Base-by-base conservation (phyloP, 306 rosid species). In the Trichosanthes cucumerina region DNA sequence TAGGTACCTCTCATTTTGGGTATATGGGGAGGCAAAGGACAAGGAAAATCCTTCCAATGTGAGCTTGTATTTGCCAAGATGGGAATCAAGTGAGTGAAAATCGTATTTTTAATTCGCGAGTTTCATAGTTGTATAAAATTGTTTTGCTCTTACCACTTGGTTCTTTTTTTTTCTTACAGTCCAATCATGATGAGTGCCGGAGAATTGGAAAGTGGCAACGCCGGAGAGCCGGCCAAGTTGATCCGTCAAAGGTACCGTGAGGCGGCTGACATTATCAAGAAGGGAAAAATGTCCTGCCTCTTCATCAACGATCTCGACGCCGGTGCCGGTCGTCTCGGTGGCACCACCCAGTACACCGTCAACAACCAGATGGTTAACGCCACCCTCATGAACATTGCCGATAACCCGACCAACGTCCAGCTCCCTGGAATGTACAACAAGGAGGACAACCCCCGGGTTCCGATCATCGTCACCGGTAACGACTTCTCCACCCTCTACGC, bases 131-230 rank as follows among this genome's bases (percentile, higher is more conserved):
- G 31, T 77, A 5, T 24, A 7, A 59, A 2, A 8, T 6, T 0
- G 19, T 7, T 16, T 19, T 59, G 38, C 66, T 26, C 66, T 28
- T 28, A 59, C 26, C 1, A 26, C 19, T 59, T 26, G 3, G 19
- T 1, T 64, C 34, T 1, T 16, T 64, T 64, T 1, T 16, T 36
- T 13, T 70, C n/a, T 47, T 80, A 9, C 89, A 91, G 98, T 89
- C 99, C 99, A 4, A 96, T 96, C 90, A 92, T 96, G 99, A 92
- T 96, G 99, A 96, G 99, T 82, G 99, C 99, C 2, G 99, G 98
- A 91, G 99, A 96, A 66, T 34, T 96, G 74, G 99, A 96, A 83
- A 96, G 98, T 78, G 98, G 99, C 54, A 96, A 96, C 56, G 98
- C 99, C 0, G 99, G 99, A 65, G 99, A 96, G 90, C 99, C 99